Evolutionary conservation across 306 rosid genomes (phyloP), one percentile per base, ranked within the genome.

Genomic region (Acacia crassicarpa): DNA sequence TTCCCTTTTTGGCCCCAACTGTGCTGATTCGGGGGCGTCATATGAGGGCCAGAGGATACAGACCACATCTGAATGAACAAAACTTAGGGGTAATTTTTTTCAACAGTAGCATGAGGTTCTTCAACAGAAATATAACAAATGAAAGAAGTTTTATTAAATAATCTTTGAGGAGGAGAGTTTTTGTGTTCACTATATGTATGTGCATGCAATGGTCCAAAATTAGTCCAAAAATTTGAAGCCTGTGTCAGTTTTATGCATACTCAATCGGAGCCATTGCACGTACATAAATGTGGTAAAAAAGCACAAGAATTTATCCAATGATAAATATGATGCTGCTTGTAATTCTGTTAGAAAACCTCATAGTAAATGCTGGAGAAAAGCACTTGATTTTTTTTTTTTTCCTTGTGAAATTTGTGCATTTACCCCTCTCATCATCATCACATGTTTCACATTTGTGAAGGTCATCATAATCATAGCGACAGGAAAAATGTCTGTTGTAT

Each of bases 21-120:
- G 67, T n/a, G 38, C 44, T 48, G 72, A 84, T 78, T 67, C 45
- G 77, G 74, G 88, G 68, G 54, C 74, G 66, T 84, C 80, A 10
- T 48, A 51, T 73, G 79, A 59, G 27, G 44, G 22, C 40, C 38
- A 75, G 54, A 27, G 53, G 54, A 75, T 75, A 41, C 25, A 38
- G 8, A 63, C n/a, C 38, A 41, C 75, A 75, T 43, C 19, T 43
- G 17, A 70, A 43, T 13, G 58, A 35, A 71, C 35, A 70, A 41
- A 43, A 22, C 40, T 5, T 27, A 23, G 58, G 22, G 14, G 40
- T 0, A 43, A 23, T 23, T 22, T 3, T 71, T 25, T 71, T 45
- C 0, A 9, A 38, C 32, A 9, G 51, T 45, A 45, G 58, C 20
- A 45, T 45, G 14, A 6, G 75, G 58, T 44, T 45, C 38, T 15